Evolutionary conservation across 148 eudicot species (phyloP).

Genomic region (Rhododendron griersonianum): DNA sequence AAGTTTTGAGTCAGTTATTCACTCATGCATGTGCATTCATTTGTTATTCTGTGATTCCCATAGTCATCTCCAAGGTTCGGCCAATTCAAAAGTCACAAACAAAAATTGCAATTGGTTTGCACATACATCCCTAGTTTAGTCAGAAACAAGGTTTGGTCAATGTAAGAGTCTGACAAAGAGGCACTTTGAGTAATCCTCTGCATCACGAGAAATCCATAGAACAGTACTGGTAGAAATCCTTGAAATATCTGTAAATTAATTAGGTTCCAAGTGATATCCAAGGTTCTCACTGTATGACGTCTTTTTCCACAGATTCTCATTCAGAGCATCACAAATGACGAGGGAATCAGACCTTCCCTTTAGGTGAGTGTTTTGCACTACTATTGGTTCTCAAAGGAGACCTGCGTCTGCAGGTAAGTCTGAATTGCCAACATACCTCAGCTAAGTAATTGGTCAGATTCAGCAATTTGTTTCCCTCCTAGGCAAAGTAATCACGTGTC

Average conservation of each 20-base stretch:
- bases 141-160: background rate
- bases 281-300: background rate
- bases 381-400: background rate
- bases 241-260: background rate
- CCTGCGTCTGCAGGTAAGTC: background rate
- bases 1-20: background rate
- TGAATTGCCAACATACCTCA: background rate
- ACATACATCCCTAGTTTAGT: background rate
- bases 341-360: background rate
- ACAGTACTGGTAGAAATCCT: background rate
- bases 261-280: background rate
- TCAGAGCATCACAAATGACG: background rate
- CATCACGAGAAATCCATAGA: background rate
- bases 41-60: background rate
- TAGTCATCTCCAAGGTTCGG: background rate
- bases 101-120: background rate
- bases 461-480: background rate
- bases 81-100: background rate
- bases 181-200: background rate
- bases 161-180: background rate
- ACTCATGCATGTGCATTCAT: background rate
- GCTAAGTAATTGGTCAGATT: background rate
- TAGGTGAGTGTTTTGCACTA: background rate
- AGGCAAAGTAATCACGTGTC: background rate
- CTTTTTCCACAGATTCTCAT: background rate